A percentile compares a stretch with the other conserved stretches of the same genome.
Conservation (phyloP, 495 filamentous ascomycete genomes). For the Entonaema liquescens region DNA sequence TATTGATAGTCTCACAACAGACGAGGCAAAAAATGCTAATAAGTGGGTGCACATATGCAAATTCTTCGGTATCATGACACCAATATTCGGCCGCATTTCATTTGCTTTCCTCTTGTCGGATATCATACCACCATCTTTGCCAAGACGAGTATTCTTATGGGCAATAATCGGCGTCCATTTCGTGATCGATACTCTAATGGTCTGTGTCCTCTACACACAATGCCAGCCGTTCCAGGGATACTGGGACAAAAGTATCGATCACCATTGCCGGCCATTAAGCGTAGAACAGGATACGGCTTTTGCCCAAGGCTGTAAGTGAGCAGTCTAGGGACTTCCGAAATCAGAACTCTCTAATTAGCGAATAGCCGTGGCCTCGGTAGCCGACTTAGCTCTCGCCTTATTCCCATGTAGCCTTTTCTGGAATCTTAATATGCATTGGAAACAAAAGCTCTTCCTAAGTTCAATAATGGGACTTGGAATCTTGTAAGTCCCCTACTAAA, state of each 20-base stretch:
- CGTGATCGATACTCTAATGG: neutral
- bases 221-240: neutral
- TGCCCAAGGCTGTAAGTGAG: neutral
- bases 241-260: neutral
- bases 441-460: neutral
- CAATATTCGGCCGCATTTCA: neutral
- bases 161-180: neutral
- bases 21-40: too few relatives aligned
- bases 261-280: neutral
- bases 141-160: neutral
- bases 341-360: neutral
- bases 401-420: neutral
- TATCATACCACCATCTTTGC: neutral
- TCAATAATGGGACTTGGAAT: neutral
- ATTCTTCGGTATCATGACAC: neutral
- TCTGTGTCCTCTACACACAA: neutral
- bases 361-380: neutral
- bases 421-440: neutral
- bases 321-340: neutral
- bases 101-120: neutral
- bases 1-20: neutral
- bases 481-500: too few relatives aligned
- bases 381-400: neutral
- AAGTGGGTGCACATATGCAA: neutral
- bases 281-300: neutral